Conservation (phyloP, 768 basidiomycete genomes). For the Mycena alexandri region DNA sequence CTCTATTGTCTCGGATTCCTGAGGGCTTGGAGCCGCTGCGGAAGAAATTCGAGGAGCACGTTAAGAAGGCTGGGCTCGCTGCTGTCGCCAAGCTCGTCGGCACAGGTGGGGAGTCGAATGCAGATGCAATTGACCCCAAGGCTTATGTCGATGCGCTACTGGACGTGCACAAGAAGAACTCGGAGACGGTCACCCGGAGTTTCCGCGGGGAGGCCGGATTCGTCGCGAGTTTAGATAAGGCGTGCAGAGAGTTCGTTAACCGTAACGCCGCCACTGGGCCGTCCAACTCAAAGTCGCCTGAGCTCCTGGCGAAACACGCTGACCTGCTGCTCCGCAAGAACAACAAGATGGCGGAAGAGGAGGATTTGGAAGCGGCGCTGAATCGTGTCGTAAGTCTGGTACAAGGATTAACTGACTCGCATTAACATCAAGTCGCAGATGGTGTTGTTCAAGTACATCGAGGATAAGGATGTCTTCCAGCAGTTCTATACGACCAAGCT, state of each 20-base stretch:
- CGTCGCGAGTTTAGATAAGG: conserved; percentile 93
- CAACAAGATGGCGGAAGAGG: conserved; percentile 95
- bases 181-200: conserved; percentile 87
- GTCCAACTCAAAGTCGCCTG: conserved; percentile 91
- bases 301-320: conserved; percentile 91
- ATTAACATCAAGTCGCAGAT: conserved; percentile 70
- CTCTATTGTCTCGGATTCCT: conserved; percentile 89
- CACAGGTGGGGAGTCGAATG: conserved; percentile 59
- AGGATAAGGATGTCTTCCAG: conserved; percentile 99
- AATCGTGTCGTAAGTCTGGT: conserved; percentile 82
- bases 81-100: conserved; percentile 83
- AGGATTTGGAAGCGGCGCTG: conserved; percentile 89
- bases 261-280: conserved; percentile 89
- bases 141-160: conserved; percentile 94
- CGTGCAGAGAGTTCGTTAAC: conserved; percentile 96
- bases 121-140: conserved; percentile 87
- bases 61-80: conserved; percentile 88
- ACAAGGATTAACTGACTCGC: conserved; percentile 41
- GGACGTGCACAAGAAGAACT: conserved; percentile 93
- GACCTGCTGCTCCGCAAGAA: conserved; percentile 92
- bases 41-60: conserved; percentile 95
- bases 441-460: conserved; percentile 97
- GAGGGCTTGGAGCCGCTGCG: conserved; percentile 92
- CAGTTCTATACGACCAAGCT: conserved; percentile 97
- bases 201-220: conserved; percentile 96